phyloP scores from a whole-genome alignment of 2,329 filamentous ascomycete species.

The Penicillium palitans region DNA sequence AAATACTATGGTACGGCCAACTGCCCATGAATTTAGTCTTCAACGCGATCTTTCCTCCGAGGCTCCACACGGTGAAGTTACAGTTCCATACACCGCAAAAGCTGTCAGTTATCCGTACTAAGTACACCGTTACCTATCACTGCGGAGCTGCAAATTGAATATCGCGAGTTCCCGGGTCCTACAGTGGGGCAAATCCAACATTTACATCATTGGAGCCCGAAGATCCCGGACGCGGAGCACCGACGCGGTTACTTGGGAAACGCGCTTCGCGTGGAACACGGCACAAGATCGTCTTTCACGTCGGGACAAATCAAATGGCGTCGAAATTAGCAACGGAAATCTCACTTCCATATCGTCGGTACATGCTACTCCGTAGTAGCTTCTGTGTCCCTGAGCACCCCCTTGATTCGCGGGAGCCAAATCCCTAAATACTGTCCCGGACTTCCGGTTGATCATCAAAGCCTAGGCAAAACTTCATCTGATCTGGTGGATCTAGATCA shows the following conservation, averaged over 20 bases:
- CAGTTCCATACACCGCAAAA: constrained; percentile 22
- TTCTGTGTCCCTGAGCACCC: constrained; percentile 4
- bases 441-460: constrained; percentile 22
- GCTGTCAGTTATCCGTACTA: background rate
- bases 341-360: background rate
- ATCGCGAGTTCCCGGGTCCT: constrained; percentile 20
- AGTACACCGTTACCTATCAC: constrained; percentile 10
- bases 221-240: constrained; percentile 23
- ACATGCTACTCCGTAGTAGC: background rate
- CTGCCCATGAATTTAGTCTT: background rate
- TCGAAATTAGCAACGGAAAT: background rate
- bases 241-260: constrained; percentile 34
- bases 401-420: constrained; percentile 15
- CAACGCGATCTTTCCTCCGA: background rate
- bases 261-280: constrained; percentile 22
- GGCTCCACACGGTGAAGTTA: constrained; percentile 7
- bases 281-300: background rate
- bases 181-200: constrained; percentile 20
- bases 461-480: constrained; percentile 15
- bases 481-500: constrained; percentile 6
- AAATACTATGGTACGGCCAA: background rate
- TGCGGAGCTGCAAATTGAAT: constrained; percentile 5
- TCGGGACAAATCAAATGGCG: background rate
- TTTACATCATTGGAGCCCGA: constrained; percentile 21
- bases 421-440: constrained; percentile 11